These are phyloP conservation scores for Chloranthus sessilifolius DNA, from an alignment of 164 flowering plant genomes.

Conservation along the genomic window DNA sequence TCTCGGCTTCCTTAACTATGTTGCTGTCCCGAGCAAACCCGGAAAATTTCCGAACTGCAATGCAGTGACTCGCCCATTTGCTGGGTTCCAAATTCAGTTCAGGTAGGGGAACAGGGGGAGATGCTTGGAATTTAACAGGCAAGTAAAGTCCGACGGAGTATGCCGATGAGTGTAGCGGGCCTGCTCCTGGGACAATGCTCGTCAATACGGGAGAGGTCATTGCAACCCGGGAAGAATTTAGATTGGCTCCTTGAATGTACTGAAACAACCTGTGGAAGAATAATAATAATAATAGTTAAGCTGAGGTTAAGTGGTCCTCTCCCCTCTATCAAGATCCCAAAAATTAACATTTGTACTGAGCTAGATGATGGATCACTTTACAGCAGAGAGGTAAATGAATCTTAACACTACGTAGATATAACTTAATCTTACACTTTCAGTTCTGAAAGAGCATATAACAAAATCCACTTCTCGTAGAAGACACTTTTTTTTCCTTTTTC, in stretches of 20 bases:
- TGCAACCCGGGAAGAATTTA: slow-evolving; percentile 52
- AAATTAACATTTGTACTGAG: no score
- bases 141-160: slow-evolving; percentile 51
- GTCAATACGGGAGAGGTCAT: slow-evolving; percentile 71
- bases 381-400: no score
- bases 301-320: no score
- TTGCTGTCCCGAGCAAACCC: slow-evolving; percentile 70
- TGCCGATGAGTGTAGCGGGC: slow-evolving; percentile 70
- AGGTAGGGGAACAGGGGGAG: slow-evolving; percentile 70
- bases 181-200: slow-evolving; percentile 65
- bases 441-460: no score
- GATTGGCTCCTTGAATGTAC: slow-evolving; percentile 75
- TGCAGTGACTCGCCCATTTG: slow-evolving; percentile 40
- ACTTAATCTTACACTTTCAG: no score
- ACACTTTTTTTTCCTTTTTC: no score
- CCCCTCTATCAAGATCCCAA: no score
- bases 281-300: background rate
- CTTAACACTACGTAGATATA: no score
- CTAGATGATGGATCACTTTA: no score
- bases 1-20: slow-evolving; percentile 60
- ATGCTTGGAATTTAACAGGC: slow-evolving; percentile 57
- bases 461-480: no score
- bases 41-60: slow-evolving; percentile 74
- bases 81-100: slow-evolving; percentile 51
- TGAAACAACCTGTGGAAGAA: slow-evolving; percentile 67